Percentiles rank a stretch among this genome's conserved stretches.
Conservation (phyloP, 768 basidiomycete genomes). For the Psilocybe cyanescens region DNA sequence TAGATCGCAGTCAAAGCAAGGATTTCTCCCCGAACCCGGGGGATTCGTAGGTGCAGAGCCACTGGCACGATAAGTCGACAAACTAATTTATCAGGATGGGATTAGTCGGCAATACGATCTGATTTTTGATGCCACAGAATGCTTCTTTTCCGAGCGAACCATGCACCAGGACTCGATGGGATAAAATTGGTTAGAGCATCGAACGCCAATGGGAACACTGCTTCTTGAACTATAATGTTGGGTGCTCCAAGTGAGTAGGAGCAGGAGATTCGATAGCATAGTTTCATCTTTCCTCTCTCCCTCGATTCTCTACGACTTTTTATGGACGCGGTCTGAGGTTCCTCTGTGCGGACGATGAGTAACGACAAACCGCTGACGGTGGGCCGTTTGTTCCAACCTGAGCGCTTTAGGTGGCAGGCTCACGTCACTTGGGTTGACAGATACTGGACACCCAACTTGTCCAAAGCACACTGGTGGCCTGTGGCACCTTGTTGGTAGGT, state of each 20-base stretch:
- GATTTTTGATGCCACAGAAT: background rate
- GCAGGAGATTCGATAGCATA: background rate
- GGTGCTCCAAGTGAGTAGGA: background rate
- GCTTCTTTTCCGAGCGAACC: background rate
- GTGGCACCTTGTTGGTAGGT: slow-evolving; percentile 29
- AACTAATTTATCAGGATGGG: background rate
- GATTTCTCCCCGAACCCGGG: background rate
- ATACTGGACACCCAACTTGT: slow-evolving; percentile 27
- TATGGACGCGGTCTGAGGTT: background rate
- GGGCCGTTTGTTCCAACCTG: background rate
- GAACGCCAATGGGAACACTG: background rate
- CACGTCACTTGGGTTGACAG: slow-evolving; percentile 12
- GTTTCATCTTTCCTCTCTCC: background rate
- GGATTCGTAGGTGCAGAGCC: background rate
- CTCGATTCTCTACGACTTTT: background rate
- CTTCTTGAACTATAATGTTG: background rate
- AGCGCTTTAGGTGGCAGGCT: background rate
- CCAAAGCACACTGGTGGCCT: slow-evolving; percentile 29
- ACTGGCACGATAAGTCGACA: background rate
- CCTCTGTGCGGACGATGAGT: background rate
- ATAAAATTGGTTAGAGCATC: slow-evolving; percentile 1
- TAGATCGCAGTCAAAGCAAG: background rate
- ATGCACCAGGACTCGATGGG: background rate
- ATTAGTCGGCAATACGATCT: background rate
- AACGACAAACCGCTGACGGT: slow-evolving; percentile 10